Evolutionary conservation across 2,329 filamentous ascomycete genomes (phyloP).

Genomic region (Sporothrix schenckii): DNA sequence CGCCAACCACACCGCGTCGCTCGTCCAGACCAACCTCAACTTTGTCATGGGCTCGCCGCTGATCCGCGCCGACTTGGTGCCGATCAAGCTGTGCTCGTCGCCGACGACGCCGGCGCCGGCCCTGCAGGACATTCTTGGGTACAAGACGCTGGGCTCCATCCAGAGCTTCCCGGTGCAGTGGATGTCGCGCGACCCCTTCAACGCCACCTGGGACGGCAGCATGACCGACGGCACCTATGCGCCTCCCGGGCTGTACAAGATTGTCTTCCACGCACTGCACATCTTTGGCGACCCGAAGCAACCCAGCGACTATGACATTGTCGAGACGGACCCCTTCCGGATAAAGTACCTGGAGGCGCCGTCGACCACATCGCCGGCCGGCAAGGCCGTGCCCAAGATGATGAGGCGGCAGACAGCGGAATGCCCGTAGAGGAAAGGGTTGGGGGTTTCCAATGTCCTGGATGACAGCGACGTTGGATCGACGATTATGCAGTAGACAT

Average conservation of each 20-base stretch:
- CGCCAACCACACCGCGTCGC: slow-evolving; percentile 37
- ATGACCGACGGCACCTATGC: slow-evolving; percentile 53
- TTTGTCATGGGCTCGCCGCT: slow-evolving; percentile 52
- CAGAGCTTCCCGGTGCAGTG: slow-evolving; percentile 47
- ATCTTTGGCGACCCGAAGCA: slow-evolving; percentile 55
- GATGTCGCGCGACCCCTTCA: slow-evolving; percentile 42
- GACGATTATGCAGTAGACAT: not conserved
- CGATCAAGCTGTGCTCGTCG: slow-evolving; percentile 42
- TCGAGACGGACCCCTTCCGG: slow-evolving; percentile 49
- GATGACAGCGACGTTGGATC: too few relatives aligned
- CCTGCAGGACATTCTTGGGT: slow-evolving; percentile 43
- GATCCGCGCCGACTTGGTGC: slow-evolving; percentile 52
- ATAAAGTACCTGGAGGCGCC: slow-evolving; percentile 47
- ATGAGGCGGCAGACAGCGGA: not conserved
- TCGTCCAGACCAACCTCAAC: slow-evolving; percentile 48
- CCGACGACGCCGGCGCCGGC: not conserved
- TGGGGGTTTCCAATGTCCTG: too few relatives aligned
- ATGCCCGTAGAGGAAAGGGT: not conserved
- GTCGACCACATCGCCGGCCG: not conserved
- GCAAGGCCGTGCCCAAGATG: not conserved
- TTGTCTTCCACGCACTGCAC: slow-evolving; percentile 53
- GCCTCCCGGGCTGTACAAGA: slow-evolving; percentile 54
- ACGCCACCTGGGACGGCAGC: slow-evolving; percentile 51
- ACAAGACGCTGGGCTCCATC: slow-evolving; percentile 50
- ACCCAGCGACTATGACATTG: slow-evolving; percentile 52